Conservation (phyloP, 148 eudicot genomes). For the Salicornia ramosissima region DNA sequence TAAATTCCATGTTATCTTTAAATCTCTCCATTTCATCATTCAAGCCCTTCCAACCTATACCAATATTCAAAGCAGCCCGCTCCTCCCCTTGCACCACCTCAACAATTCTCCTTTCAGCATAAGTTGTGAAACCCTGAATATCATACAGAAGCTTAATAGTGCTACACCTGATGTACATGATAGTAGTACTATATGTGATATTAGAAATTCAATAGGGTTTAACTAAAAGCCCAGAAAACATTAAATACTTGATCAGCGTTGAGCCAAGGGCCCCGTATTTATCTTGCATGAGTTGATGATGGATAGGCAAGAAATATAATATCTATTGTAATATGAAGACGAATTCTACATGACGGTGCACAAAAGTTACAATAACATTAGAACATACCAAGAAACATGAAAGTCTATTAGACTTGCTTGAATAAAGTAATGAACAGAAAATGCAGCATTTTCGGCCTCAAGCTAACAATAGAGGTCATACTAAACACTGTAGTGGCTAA, state of each 20-base stretch:
- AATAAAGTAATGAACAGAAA: neutral
- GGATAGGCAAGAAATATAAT: too few relatives aligned
- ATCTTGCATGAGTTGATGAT: too few relatives aligned
- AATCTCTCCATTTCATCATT: slow-evolving; percentile 87
- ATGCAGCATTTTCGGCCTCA: neutral
- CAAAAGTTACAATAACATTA: too few relatives aligned
- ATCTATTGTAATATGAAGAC: too few relatives aligned
- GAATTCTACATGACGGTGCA: too few relatives aligned
- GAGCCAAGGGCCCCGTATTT: too few relatives aligned
- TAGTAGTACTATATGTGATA: neutral
- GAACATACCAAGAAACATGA: neutral
- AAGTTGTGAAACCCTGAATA: slow-evolving; percentile 88
- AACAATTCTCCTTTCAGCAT: slow-evolving; percentile 94
- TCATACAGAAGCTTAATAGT: neutral
- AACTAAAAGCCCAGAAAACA: too few relatives aligned
- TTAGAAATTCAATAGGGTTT: neutral
- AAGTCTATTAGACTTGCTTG: neutral
- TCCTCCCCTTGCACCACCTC: slow-evolving; percentile 97
- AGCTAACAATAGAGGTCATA: neutral
- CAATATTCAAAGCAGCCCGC: slow-evolving; percentile 70
- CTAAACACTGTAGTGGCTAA: neutral
- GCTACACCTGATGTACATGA: neutral
- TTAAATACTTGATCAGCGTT: too few relatives aligned
- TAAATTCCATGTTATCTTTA: slow-evolving; percentile 83
- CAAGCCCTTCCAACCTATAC: slow-evolving; percentile 95